A percentile compares a stretch with the other conserved stretches of the same genome.
Evolutionary conservation across 768 basidiomycete genomes (phyloP).

Genomic region (Leccinum ochraceum): DNA sequence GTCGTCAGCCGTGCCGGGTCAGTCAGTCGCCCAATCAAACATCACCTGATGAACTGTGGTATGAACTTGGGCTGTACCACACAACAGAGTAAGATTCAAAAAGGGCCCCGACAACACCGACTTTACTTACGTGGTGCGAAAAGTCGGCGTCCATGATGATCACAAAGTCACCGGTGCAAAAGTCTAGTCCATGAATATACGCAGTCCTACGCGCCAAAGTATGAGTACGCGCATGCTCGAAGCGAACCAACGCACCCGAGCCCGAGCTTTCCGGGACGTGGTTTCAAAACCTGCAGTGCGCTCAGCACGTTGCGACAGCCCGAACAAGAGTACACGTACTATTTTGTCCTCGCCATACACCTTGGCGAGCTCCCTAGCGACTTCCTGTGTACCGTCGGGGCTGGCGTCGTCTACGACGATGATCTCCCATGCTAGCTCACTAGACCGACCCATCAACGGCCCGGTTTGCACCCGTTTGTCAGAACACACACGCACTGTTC

Average conservation of each 20-base stretch:
- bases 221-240: neutral
- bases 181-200: constrained; percentile 89
- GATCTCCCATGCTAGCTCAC: constrained; percentile 81
- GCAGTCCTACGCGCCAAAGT: constrained; percentile 61
- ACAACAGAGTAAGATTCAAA: constrained; percentile 5
- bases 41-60: constrained; percentile 84
- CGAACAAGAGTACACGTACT: constrained; percentile 41
- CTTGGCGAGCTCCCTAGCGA: constrained; percentile 74
- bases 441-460: constrained; percentile 33
- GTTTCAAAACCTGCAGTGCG: constrained; percentile 65
- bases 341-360: constrained; percentile 86
- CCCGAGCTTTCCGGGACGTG: constrained; percentile 88
- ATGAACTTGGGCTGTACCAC: constrained; percentile 86
- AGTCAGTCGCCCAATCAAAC: neutral
- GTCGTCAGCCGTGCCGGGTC: constrained; percentile 3
- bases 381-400: constrained; percentile 90
- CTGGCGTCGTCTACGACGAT: constrained; percentile 92
- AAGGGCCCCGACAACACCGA: neutral
- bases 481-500: constrained; percentile 64
- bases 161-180: constrained; percentile 88
- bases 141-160: constrained; percentile 99
- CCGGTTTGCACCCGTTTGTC: constrained; percentile 1
- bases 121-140: constrained; percentile 78
- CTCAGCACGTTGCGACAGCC: constrained; percentile 3
- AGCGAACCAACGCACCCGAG: constrained; percentile 61